These are phyloP conservation scores for Colletotrichum viniferum DNA, from an alignment of 2,329 filamentous ascomycete genomes.

Conservation along the genomic window DNA sequence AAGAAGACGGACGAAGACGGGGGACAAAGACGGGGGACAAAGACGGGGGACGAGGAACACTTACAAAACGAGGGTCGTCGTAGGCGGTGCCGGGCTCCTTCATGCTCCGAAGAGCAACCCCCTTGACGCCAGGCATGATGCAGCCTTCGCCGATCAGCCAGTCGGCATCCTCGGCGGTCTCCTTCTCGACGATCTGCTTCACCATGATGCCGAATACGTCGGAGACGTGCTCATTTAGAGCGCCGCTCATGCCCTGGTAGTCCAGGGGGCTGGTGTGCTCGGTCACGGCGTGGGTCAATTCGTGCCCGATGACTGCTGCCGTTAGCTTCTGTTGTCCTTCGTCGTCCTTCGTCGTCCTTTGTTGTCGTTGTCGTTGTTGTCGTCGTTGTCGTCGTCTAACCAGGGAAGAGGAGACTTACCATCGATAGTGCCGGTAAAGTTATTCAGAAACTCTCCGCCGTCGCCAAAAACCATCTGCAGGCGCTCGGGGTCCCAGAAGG, in stretches of 20 bases:
- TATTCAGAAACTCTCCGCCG: slow-evolving; percentile 53
- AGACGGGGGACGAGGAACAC: slow-evolving; percentile 21
- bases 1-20: background rate
- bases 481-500: slow-evolving; percentile 55
- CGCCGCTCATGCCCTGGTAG: slow-evolving; percentile 57
- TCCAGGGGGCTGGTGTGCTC: slow-evolving; percentile 53
- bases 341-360: background rate
- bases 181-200: slow-evolving; percentile 55
- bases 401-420: slow-evolving; percentile 23
- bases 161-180: slow-evolving; percentile 50
- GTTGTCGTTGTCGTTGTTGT: background rate
- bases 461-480: slow-evolving; percentile 62
- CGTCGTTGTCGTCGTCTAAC: background rate
- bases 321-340: background rate
- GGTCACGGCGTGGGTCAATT: slow-evolving; percentile 60
- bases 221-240: slow-evolving; percentile 61
- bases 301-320: slow-evolving; percentile 53
- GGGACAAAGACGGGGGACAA: background rate
- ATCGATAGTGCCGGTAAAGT: slow-evolving; percentile 57
- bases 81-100: slow-evolving; percentile 58
- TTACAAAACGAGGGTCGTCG: slow-evolving; percentile 53
- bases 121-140: slow-evolving; percentile 54
- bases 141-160: slow-evolving; percentile 61
- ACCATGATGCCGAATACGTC: slow-evolving; percentile 63
- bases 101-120: slow-evolving; percentile 57